Evolutionary conservation across 192 early-diverging fungal genomes (phyloP), one percentile per base, ranked within the genome.

Genomic region (Globomyces pollinis-pini): DNA sequence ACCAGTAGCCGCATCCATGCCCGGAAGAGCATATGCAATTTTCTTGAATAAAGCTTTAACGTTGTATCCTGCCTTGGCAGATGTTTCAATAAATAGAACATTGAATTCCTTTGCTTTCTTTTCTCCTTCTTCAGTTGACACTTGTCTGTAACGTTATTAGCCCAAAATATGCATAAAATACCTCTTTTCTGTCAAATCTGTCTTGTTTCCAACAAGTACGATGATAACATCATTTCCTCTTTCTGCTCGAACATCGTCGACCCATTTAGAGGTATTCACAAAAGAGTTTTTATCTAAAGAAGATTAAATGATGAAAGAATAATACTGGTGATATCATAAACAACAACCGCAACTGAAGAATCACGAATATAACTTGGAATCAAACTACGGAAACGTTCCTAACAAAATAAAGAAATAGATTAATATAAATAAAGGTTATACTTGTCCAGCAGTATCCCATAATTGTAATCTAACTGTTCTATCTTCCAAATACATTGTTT

Each of bases 61-160:
- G 70, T 99, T 99, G 70, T 98, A 93, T 18, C 93, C 96, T 7
- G 91, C 92, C 71, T 99, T 99, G 38, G 96, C 96, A 58, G 86
- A 89, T n/a, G 96, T 99, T 68, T 99, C 96, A 64, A 99, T 97
- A 72, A 95, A 99, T 87, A 99, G 87, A 36, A 93, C 92, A 54
- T 90, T 91, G 71, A 89, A 85, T 60, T 97, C 94, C 65, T 91
- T 91, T 9, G 94, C 91, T 47, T 47, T 91, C 81, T 92, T 91
- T 69, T 99, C 96, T 26, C 94, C 96, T 61, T 99, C 94, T 64
- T 96, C 94, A 26, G 90, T 87, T 11, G 91, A 88, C 5, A 99
- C 94, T 77, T 90, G 84, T 68, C 89, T 88, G 32, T 33, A 2
- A 16, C n/a, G n/a, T n/a, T n/a, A n/a, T n/a, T n/a, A n/a, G n/a